Base-by-base conservation (phyloP, 2,329 filamentous ascomycete genomes). In the Beauveria caledonica region DNA sequence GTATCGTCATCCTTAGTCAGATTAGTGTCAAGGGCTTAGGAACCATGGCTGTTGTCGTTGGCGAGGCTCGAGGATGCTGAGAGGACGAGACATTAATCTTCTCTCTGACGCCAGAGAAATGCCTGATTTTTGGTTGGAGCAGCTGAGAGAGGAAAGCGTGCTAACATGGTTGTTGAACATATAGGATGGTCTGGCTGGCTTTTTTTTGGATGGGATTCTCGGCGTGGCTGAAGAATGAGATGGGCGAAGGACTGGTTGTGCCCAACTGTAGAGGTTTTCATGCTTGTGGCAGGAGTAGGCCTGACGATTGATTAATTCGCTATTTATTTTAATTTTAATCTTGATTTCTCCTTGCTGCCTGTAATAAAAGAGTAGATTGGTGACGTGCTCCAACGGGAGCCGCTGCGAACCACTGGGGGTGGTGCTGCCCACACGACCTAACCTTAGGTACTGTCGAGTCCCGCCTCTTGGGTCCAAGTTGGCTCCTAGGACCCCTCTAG, bases 1-100 rank as follows among this genome's bases (percentile, higher is more conserved):
- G 81, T 92, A 92, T 92, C 88, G 90, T 95, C 91, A 95, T 96
- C 91, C 91, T 95, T 95, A 95, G 90, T 80, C 91, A 83, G 86
- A 95, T 74, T 70, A 63, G 64, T 65, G 64, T 64, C 66, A 64
- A 64, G 64, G 68, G 64, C 64, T 66, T 63, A 75, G 53, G 73
- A 75, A 62, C 67, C 66, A 72, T 66, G 59, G 66, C 67, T 64
- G 29, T 48, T 60, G 64, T 42, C 65, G 55, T 65, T 70, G 67
- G 65, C 63, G 74, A 74, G 65, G 65, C 62, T 64, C 69, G 61
- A 63, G 64, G 68, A 68, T 67, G 64, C 62, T 67, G 72, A 72
- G 66, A 72, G 80, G 79, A 76, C 76, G 79, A 80, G 71, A 68
- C 66, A 64, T 62, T 80, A 81, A 81, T 81, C 79, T 81, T 81